Percentiles rank a stretch among this genome's conserved stretches.
Evolutionary conservation across 2,329 filamentous ascomycete genomes (phyloP).

Genomic region (Tolypocladium inflatum): DNA sequence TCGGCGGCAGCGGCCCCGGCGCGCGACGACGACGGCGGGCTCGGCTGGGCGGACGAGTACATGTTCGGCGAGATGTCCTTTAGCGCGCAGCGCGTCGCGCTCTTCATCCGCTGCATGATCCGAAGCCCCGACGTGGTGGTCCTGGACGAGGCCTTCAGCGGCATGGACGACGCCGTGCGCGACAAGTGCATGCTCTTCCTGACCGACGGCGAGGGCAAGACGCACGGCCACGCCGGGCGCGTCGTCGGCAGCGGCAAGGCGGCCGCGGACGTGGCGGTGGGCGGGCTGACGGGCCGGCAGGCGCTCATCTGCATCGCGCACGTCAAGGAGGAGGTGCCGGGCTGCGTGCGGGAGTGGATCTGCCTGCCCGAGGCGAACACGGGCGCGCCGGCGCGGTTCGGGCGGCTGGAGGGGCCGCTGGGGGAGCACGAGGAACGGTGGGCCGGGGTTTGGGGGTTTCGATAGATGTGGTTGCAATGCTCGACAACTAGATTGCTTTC

Average conservation of each 20-base stretch:
- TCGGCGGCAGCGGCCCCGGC: slow-evolving; percentile 12
- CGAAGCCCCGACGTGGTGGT: slow-evolving; percentile 76
- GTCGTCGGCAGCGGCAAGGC: slow-evolving; percentile 37
- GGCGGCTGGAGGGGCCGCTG: slow-evolving; percentile 52
- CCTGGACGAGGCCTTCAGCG: slow-evolving; percentile 80
- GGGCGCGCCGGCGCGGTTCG: slow-evolving; percentile 51
- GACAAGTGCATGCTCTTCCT: slow-evolving; percentile 83
- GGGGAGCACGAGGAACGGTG: slow-evolving; percentile 48
- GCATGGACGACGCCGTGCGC: slow-evolving; percentile 72
- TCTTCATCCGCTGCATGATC: slow-evolving; percentile 75
- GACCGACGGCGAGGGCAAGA: slow-evolving; percentile 48
- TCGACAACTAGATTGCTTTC: no score
- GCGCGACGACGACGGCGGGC: slow-evolving; percentile 6
- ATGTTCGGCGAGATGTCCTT: slow-evolving; percentile 70
- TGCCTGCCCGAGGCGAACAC: slow-evolving; percentile 71
- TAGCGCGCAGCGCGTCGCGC: slow-evolving; percentile 70
- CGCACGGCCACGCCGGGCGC: slow-evolving; percentile 18
- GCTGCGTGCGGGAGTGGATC: slow-evolving; percentile 74
- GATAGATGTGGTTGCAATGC: not conserved
- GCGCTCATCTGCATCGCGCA: slow-evolving; percentile 91
- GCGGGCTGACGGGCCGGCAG: slow-evolving; percentile 59
- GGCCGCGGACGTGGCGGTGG: slow-evolving; percentile 31
- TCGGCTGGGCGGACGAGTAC: slow-evolving; percentile 57
- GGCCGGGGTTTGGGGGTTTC: slow-evolving; percentile 54
- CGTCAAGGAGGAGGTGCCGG: slow-evolving; percentile 80